phyloP scores from a whole-genome alignment of 768 basidiomycete species.

The Auricularia sp. region DNA sequence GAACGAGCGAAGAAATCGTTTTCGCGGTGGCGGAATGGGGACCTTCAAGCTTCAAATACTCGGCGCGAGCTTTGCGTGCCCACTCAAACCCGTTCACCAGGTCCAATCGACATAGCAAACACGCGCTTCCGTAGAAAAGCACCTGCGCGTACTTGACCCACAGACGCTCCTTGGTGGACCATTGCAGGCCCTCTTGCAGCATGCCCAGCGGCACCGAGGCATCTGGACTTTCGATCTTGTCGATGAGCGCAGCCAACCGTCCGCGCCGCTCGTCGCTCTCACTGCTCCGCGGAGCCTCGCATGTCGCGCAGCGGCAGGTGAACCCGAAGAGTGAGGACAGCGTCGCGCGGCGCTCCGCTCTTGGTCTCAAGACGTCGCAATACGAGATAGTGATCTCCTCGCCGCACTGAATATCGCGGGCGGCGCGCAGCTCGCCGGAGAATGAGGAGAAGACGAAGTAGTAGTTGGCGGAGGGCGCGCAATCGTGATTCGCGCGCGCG shows the following conservation, averaged over 20 bases:
- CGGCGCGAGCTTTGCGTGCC: not conserved
- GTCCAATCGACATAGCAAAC: not conserved
- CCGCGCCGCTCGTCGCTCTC: constrained; percentile 3
- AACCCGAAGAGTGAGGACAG: constrained; percentile 3
- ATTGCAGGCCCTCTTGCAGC: not conserved
- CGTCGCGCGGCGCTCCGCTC: constrained; percentile 1
- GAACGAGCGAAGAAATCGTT: not conserved
- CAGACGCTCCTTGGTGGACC: not conserved
- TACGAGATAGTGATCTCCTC: constrained; percentile 10
- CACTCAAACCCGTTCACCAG: not conserved
- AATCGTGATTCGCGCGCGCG: constrained; percentile 8
- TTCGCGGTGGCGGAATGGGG: not conserved
- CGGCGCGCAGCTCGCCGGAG: constrained; percentile 8
- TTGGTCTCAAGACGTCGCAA: constrained; percentile 4
- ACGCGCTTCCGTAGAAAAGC: not conserved
- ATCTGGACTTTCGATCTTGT: not conserved
- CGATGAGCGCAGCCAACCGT: not conserved
- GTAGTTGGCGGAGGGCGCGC: constrained; percentile 5
- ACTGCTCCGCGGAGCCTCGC: not conserved
- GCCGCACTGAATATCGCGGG: constrained; percentile 3
- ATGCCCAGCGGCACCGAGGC: not conserved
- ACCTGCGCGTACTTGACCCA: not conserved
- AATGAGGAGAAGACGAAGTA: constrained; percentile 5
- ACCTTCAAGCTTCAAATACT: not conserved
- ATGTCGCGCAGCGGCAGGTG: constrained; percentile 5